Percentiles rank a stretch among this genome's conserved stretches.
phyloP scores from a whole-genome alignment of 148 eudicot genomes.

The Persicaria tinctoria region DNA sequence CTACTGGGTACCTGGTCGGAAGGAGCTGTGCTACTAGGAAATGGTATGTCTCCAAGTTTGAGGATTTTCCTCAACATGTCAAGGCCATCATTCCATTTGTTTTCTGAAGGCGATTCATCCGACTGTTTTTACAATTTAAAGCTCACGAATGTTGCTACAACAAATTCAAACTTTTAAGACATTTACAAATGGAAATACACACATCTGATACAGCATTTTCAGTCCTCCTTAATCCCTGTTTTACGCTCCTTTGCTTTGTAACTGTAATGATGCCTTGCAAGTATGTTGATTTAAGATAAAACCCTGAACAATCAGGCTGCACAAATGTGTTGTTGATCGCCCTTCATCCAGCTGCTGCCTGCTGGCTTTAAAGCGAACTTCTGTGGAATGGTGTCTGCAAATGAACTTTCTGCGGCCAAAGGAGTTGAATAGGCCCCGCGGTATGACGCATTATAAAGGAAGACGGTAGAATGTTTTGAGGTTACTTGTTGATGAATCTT shows the following conservation, averaged over 20 bases:
- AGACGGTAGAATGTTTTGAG: not conserved
- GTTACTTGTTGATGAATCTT: not conserved
- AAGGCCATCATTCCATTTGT: slow-evolving; percentile 55
- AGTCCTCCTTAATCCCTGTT: not conserved
- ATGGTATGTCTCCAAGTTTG: slow-evolving; percentile 65
- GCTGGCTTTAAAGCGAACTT: not conserved
- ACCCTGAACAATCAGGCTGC: not conserved
- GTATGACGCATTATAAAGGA: not conserved
- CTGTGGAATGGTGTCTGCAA: not conserved
- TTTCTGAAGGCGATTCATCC: slow-evolving; percentile 23
- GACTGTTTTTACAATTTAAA: too few species aligned
- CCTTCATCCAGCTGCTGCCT: slow-evolving; percentile 1
- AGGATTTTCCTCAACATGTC: slow-evolving; percentile 45
- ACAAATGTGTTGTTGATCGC: not conserved
- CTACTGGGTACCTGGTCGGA: slow-evolving; percentile 34
- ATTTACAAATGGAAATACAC: not conserved
- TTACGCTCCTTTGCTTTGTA: not conserved
- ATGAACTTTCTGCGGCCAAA: not conserved
- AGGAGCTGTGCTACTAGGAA: slow-evolving; percentile 57
- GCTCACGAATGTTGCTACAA: not conserved
- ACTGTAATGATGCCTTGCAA: not conserved
- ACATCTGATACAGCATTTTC: not conserved
- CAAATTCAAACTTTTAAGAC: not conserved
- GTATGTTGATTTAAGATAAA: not conserved
- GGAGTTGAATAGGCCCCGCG: not conserved